Percentiles rank a stretch among this genome's conserved stretches.
These are phyloP conservation scores for Geoglossum glabrum DNA, from an alignment of 495 filamentous ascomycete genomes.

Conservation along the genomic window DNA sequence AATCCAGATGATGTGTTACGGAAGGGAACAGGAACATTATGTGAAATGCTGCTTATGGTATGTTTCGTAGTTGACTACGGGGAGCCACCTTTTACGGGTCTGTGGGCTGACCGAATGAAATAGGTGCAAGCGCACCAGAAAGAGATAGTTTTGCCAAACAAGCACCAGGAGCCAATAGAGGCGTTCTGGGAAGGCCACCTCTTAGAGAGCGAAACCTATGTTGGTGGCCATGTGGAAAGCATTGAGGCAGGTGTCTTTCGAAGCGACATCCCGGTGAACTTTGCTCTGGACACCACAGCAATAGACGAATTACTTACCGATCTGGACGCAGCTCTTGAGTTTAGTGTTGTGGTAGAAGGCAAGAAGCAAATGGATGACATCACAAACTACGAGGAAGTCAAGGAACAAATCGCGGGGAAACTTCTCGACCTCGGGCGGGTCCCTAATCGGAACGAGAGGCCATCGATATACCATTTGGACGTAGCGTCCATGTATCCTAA, in stretches of 20 bases:
- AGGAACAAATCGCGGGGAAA: constrained; percentile 54
- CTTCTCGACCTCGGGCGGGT: constrained; percentile 57
- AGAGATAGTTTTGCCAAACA: constrained; percentile 85
- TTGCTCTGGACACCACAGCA: constrained; percentile 66
- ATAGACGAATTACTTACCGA: constrained; percentile 76
- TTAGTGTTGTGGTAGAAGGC: constrained; percentile 84
- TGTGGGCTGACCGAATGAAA: background rate
- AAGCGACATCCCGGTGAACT: constrained; percentile 83
- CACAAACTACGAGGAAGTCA: constrained; percentile 83
- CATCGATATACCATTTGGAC: constrained; percentile 93
- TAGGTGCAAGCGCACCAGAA: constrained; percentile 72
- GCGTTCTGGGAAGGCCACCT: constrained; percentile 93
- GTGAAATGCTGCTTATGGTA: constrained; percentile 95
- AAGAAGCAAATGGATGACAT: constrained; percentile 86
- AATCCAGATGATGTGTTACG: constrained; percentile 80
- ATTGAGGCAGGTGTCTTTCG: constrained; percentile 97
- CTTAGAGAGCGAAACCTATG: constrained; percentile 91
- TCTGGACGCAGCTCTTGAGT: constrained; percentile 75
- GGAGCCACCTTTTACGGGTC: background rate
- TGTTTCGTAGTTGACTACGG: background rate
- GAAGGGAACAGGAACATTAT: constrained; percentile 93
- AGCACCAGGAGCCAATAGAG: constrained; percentile 79
- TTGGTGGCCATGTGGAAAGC: constrained; percentile 97
- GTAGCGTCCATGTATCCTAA: constrained; percentile 99
- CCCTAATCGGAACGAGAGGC: constrained; percentile 62